Evolutionary conservation across 176 grass and related monocot genomes (phyloP), one percentile per base, ranked within the genome.

Genomic region (Aechmea fasciata): DNA sequence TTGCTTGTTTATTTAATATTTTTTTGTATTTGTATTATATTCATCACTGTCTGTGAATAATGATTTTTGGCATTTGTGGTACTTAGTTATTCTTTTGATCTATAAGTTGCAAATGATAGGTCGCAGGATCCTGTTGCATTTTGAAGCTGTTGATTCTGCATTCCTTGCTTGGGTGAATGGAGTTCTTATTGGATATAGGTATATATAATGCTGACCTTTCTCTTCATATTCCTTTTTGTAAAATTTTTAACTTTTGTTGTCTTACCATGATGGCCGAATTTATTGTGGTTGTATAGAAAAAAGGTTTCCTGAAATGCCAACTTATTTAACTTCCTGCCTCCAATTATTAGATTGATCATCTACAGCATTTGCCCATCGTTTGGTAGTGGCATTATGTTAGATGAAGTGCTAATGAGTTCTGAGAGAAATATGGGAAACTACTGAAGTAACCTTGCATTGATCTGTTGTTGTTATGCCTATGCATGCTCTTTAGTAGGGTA

Each of bases 91-190:
- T 59, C 15, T 59, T 59, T 59, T 59, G 54, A 59, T 15, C 71
- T 77, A 24, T 59, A 52, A 10, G 13, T 49, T 81, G 26, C 61
- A 67, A 75, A 50, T 91, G 18, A 82, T 75, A 92, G 93, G 89
- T 81, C 86, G 89, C 48, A 89, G 89, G 77, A 85, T 97, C 69
- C 79, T 97, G 68, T 78, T 97, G 74, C 89, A 97, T 80, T 97
- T 97, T 63, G 93, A 97, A 87, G 93, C 81, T 79, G 89, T 81
- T 85, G 93, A 97, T 77, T 97, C 89, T 28, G 89, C 93, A 0
- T 92, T 89, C 79, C 78, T 92, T 85, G 89, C 79, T 90, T 97
- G 93, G 93, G 77, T 97, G 75, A 97, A 97, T 67, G 93, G 89
- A 2, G 50, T 90, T 64, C 82, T 75, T 12, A 19, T 97, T 79